These are phyloP conservation scores for Globisporangium solare DNA, from an alignment of 352 stramenopile species.

Conservation along the genomic window DNA sequence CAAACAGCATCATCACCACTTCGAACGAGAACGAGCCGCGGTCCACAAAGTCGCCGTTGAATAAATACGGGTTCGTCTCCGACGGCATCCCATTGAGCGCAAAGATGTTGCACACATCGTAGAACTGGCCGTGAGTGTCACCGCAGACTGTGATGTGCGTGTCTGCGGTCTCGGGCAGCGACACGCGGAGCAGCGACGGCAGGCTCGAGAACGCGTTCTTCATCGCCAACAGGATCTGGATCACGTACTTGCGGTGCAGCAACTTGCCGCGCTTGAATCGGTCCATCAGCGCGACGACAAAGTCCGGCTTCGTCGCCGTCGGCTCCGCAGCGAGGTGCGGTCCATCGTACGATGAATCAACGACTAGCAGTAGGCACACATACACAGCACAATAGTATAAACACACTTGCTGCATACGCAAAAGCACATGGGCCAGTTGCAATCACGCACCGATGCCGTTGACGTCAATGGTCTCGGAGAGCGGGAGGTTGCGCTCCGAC, in stretches of 20 bases:
- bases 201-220: constrained; percentile 89
- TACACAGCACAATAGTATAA: not conserved
- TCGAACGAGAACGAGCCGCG: constrained; percentile 98
- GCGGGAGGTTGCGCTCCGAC: constrained; percentile 89
- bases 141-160: constrained; percentile 95
- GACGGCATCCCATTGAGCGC: constrained; percentile 96
- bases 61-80: constrained; percentile 96
- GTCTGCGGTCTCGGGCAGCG: constrained; percentile 44
- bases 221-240: constrained; percentile 92
- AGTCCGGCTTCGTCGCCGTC: constrained; percentile 65
- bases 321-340: constrained; percentile 60
- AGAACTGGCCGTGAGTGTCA: constrained; percentile 99
- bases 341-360: constrained; percentile 79
- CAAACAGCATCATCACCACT: constrained; percentile 96
- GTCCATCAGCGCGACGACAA: constrained; percentile 91
- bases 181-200: constrained; percentile 89
- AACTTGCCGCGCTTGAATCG: constrained; percentile 97
- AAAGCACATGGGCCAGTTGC: constrained; percentile 1
- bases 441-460: constrained; percentile 50
- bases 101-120: constrained; percentile 99
- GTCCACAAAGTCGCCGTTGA: constrained; percentile 99
- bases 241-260: constrained; percentile 97
- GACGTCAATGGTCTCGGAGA: constrained; percentile 92
- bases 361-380: constrained; percentile 27
- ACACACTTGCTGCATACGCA: not conserved